Evolutionary conservation across 2,329 filamentous ascomycete genomes (phyloP).

Genomic region (Blastomyces percursus): DNA sequence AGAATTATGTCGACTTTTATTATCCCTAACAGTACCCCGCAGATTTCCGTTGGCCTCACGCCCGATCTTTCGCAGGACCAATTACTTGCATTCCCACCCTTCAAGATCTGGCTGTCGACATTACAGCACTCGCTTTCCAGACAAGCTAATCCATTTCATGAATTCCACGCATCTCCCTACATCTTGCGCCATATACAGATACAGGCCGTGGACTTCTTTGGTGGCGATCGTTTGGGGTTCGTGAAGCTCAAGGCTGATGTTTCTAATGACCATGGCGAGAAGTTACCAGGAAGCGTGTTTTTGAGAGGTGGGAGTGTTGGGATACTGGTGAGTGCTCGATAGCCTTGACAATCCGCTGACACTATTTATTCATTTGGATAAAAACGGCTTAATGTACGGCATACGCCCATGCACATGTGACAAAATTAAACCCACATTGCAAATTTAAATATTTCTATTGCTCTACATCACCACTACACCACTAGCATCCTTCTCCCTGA

Average conservation of each 20-base stretch:
- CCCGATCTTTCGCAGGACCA: slow-evolving; percentile 35
- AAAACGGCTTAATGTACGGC: background rate
- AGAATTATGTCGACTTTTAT: slow-evolving; percentile 34
- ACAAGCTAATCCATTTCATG: slow-evolving; percentile 38
- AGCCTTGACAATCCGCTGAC: background rate
- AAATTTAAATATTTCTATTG: background rate
- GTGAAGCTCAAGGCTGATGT: slow-evolving; percentile 46
- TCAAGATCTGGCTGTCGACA: slow-evolving; percentile 44
- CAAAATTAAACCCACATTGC: background rate
- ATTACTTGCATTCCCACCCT: slow-evolving; percentile 42
- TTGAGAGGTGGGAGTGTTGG: slow-evolving; percentile 48
- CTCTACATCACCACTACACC: background rate
- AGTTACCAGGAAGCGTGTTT: slow-evolving; percentile 47
- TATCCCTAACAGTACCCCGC: slow-evolving; percentile 24
- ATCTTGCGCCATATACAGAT: slow-evolving; percentile 42
- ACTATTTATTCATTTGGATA: background rate
- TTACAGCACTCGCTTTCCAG: slow-evolving; percentile 39
- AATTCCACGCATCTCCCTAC: slow-evolving; percentile 44
- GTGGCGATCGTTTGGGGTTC: slow-evolving; percentile 41
- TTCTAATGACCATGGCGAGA: slow-evolving; percentile 42
- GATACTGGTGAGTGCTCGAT: slow-evolving; percentile 38
- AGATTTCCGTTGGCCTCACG: slow-evolving; percentile 34
- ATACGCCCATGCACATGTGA: background rate
- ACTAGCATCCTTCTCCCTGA: background rate
- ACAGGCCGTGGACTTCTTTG: slow-evolving; percentile 46